These are phyloP conservation scores for Silene latifolia DNA, from an alignment of 148 eudicot species.

Conservation along the genomic window DNA sequence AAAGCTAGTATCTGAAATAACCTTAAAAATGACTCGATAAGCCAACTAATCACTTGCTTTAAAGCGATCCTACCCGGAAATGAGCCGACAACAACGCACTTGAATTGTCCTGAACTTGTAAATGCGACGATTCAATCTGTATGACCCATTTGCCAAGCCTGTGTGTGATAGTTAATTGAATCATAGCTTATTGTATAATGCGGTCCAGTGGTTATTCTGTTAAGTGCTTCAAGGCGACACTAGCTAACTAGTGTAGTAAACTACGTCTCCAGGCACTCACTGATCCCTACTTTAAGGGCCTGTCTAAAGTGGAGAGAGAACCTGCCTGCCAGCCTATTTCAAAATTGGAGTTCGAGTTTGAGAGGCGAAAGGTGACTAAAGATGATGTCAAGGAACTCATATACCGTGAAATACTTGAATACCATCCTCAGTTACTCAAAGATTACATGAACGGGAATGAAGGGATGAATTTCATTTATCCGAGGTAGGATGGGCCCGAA, in stretches of 20 bases:
- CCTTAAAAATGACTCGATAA: too few relatives aligned
- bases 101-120: too few relatives aligned
- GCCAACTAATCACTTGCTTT: too few relatives aligned
- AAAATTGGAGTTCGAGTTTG: constrained; percentile 77
- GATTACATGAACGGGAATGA: constrained; percentile 66
- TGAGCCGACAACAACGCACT: too few relatives aligned
- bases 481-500: constrained; percentile 40
- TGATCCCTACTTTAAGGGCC: constrained; percentile 67
- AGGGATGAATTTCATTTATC: constrained; percentile 56
- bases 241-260: neutral
- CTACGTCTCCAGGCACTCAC: constrained; percentile 48
- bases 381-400: constrained; percentile 65
- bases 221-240: neutral
- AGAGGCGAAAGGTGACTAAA: constrained; percentile 54
- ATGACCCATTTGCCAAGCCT: too few relatives aligned
- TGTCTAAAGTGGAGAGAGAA: constrained; percentile 63
- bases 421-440: constrained; percentile 70
- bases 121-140: too few relatives aligned
- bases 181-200: too few relatives aligned
- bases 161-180: too few relatives aligned
- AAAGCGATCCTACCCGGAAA: too few relatives aligned
- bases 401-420: constrained; percentile 70
- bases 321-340: constrained; percentile 65
- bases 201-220: too few relatives aligned
- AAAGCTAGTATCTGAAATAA: too few relatives aligned